Percentiles rank a stretch among this genome's conserved stretches.
Conservation (phyloP, 345 rosid species). For the Syzygium jambos region DNA sequence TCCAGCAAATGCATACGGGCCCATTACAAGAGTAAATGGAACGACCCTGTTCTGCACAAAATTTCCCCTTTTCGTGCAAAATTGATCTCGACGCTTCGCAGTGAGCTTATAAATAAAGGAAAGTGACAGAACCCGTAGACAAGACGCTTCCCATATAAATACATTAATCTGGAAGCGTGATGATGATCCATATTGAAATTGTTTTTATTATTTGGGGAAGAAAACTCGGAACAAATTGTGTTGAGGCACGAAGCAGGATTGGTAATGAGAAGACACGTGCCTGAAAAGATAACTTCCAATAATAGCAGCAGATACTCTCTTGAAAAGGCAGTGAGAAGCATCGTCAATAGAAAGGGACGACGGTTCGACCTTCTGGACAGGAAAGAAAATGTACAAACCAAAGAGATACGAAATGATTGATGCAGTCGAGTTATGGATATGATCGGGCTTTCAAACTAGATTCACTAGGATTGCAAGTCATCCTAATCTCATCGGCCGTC, state of each 20-base stretch:
- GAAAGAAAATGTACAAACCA: neutral
- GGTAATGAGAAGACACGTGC: neutral
- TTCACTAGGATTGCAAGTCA: neutral
- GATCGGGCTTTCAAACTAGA: neutral
- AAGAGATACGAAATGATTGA: too few species aligned
- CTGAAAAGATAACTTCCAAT: neutral
- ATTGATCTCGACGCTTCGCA: neutral
- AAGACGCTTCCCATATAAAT: too few species aligned
- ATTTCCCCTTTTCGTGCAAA: too few species aligned
- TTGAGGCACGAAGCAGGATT: neutral
- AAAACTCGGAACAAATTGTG: neutral
- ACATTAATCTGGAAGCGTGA: too few species aligned
- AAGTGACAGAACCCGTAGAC: rapidly evolving
- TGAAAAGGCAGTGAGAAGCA: neutral
- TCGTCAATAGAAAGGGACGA: neutral
- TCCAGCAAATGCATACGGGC: neutral
- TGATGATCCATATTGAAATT: too few species aligned
- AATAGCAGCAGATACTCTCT: neutral
- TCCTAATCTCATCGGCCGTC: neutral
- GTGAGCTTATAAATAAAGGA: neutral
- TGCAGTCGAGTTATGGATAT: neutral
- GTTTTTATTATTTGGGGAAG: neutral
- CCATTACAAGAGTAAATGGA: neutral
- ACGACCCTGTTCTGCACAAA: neutral
- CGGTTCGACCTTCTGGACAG: neutral